Evolutionary conservation across 257 asterid species (phyloP), one percentile per base, ranked within the genome.

Genomic region (Phtheirospermum japonicum): DNA sequence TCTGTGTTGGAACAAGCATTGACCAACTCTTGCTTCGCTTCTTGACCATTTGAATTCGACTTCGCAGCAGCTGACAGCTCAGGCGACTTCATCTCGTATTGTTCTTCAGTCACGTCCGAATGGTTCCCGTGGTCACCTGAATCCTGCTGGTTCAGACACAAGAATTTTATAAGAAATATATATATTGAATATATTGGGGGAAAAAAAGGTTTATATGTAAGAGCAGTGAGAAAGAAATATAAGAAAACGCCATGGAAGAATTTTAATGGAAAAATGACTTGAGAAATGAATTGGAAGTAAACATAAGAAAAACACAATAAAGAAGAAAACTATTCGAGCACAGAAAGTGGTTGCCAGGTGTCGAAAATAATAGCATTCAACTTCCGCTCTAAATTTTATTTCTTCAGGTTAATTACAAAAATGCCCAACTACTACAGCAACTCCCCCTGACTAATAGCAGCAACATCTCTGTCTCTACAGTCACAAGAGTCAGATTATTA

Each of bases 101-200:
- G 76, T 76, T 83, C 96, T 67, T 86, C 99, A 34, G 97, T 87
- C 54, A 85, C 82, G 40, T 86, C 91, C n/a, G 94, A 93, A 68
- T 85, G 84, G 78, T 70, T 83, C 54, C 84, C 97, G 13, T 76
- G 90, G 70, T 92, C 95, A 57, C 74, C 73, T 0, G 88, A 80
- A 67, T 92, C 96, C 99, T 89, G 83, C 66, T 50, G 23, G 58
- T 56, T 30, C 58, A 61, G 36, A 32, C 69, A 65, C 61, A 45
- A 59, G 18, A 67, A 9, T 12, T 34, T 39, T n/a, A 61, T 17
- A 18, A 11, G 28, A 16, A 48, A 48, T 48, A 6, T 8, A 13
- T 48, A 13, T 14, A n/a, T 45, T 45, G 19, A 13, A 13, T n/a
- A 4, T 45, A n/a, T n/a, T 5, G 2, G 8, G n/a, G n/a, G n/a